These are phyloP conservation scores for Yamadazyma takamatsuzukensis DNA, from an alignment of 805 yeast species.

Conservation along the genomic window DNA sequence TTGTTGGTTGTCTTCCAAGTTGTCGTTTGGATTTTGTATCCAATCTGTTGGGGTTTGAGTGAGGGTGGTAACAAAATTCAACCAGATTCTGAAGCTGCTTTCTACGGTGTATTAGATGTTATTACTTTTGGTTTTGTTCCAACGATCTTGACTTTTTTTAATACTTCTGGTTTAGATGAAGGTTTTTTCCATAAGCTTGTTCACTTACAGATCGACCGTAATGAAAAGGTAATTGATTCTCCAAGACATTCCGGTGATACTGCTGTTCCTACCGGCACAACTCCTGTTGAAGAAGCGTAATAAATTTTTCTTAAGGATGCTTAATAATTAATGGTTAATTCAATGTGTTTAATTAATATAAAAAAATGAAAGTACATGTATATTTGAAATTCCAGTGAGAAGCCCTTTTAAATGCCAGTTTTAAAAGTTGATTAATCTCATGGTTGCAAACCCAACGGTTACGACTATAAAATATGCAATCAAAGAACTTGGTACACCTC, in stretches of 20 bases:
- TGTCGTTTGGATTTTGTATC: conserved; percentile 47
- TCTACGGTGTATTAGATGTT: conserved; percentile 57
- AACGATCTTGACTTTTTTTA: conserved; percentile 27
- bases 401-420: no score
- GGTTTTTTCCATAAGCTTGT: conserved; percentile 18
- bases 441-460: conserved; percentile 73
- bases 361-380: no score
- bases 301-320: no score
- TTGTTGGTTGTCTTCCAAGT: conserved; percentile 27
- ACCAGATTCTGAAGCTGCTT: conserved; percentile 56
- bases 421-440: conserved; percentile 43
- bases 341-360: no score
- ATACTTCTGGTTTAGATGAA: conserved; percentile 23
- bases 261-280: no score
- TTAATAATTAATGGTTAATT: no score
- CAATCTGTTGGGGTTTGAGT: conserved; percentile 49
- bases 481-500: conserved; percentile 87
- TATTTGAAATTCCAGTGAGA: no score
- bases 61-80: conserved; percentile 64
- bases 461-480: conserved; percentile 70
- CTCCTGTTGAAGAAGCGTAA: no score
- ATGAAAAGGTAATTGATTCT: conserved; percentile 24
- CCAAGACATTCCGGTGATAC: conserved; percentile 47
- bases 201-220: conserved; percentile 5
- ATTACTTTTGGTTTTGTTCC: conserved; percentile 43